A percentile compares a stretch with the other conserved stretches of the same genome.
Evolutionary conservation across 768 basidiomycete species (phyloP).

Genomic region (Serendipita sp.): DNA sequence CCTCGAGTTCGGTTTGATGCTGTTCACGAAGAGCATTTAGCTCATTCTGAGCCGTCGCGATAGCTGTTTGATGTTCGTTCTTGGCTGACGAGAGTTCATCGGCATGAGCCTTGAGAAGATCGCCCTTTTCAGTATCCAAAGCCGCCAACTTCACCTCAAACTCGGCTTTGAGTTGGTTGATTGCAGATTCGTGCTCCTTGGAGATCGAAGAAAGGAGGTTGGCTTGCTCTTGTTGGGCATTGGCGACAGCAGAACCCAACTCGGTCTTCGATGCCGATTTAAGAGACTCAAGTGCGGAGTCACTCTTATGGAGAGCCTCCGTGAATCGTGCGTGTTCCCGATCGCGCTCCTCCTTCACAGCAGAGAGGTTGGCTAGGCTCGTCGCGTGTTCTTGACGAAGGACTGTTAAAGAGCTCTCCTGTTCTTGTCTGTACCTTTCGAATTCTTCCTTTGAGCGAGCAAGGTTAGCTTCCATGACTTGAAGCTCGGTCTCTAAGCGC

Average conservation of each 20-base stretch:
- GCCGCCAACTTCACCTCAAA: slow-evolving; percentile 42
- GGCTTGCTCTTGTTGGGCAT: slow-evolving; percentile 17
- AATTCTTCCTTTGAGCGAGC: background rate
- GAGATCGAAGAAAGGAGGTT: background rate
- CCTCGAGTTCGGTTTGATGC: slow-evolving; percentile 25
- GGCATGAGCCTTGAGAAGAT: slow-evolving; percentile 27
- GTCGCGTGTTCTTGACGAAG: slow-evolving; percentile 11
- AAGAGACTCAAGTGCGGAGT: slow-evolving; percentile 23
- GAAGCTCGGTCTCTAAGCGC: slow-evolving; percentile 7
- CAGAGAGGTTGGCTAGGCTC: slow-evolving; percentile 5
- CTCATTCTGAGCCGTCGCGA: slow-evolving; percentile 26
- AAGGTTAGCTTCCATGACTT: background rate
- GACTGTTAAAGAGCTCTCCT: background rate
- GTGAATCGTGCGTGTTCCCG: slow-evolving; percentile 1
- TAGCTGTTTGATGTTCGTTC: slow-evolving; percentile 32
- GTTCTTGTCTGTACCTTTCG: background rate
- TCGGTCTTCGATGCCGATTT: slow-evolving; percentile 31
- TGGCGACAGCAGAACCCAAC: slow-evolving; percentile 21
- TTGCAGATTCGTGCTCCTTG: slow-evolving; percentile 30
- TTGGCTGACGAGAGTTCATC: slow-evolving; percentile 27
- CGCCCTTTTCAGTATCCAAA: slow-evolving; percentile 15
- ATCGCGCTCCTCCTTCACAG: slow-evolving; percentile 1
- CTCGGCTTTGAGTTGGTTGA: slow-evolving; percentile 38
- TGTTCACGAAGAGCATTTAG: slow-evolving; percentile 25
- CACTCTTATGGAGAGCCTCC: background rate